A percentile compares a stretch with the other conserved stretches of the same genome.
These are phyloP conservation scores for Dioscorea alata DNA, from an alignment of 106 monocot genomes.

Conservation along the genomic window DNA sequence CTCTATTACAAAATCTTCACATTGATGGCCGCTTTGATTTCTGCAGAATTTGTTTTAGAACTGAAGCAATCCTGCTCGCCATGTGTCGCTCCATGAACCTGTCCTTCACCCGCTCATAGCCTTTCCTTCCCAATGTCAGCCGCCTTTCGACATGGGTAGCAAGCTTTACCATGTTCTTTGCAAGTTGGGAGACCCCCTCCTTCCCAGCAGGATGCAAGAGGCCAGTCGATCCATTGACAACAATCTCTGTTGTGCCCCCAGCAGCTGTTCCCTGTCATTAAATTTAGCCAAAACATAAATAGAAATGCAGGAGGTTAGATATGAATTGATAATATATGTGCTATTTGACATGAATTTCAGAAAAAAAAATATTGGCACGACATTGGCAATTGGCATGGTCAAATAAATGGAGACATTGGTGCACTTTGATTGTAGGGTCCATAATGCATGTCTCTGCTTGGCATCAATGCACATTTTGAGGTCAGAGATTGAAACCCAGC, in stretches of 20 bases:
- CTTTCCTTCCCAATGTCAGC: conserved; percentile 65
- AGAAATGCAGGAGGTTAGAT: not conserved
- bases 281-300: not conserved
- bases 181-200: conserved; percentile 62
- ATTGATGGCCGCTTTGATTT: conserved; percentile 19
- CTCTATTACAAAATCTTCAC: not conserved
- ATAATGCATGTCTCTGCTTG: too few species aligned
- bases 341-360: not conserved
- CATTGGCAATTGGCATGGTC: not conserved
- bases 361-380: not conserved
- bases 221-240: conserved; percentile 76
- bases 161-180: conserved; percentile 78
- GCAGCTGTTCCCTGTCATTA: conserved; percentile 71
- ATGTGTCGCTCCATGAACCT: conserved; percentile 92
- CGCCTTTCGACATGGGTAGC: conserved; percentile 59
- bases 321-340: not conserved
- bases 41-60: conserved; percentile 58
- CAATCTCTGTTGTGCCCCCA: conserved; percentile 91
- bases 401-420: not conserved
- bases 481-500: too few species aligned
- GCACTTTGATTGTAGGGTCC: not conserved
- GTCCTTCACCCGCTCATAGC: conserved; percentile 78
- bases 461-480: too few species aligned
- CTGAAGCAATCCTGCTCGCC: conserved; percentile 68
- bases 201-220: conserved; percentile 86